Evolutionary conservation across 2,329 filamentous ascomycete species (phyloP), one percentile per base, ranked within the genome.

Genomic region (Alternaria panax): DNA sequence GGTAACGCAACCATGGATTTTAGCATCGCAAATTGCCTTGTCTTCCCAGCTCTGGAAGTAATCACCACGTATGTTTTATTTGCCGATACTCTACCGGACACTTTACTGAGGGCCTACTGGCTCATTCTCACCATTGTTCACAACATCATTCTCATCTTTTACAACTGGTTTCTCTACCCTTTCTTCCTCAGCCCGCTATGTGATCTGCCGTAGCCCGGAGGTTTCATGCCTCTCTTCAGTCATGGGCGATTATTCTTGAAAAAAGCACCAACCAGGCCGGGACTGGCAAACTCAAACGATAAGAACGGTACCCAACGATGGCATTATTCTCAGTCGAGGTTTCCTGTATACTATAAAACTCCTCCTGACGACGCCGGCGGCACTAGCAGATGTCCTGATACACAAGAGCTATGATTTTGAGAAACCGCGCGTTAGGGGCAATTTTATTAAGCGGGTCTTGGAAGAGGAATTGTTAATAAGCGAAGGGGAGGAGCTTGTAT

Each of bases 351-450:
- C 55, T 5, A 75, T 79, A 38, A 69, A 76, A 30, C 64, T 82
- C 6, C 50, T 82, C 2, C 45, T 80, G 24, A 79, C 80, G 2
- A 72, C 67, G 12, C 76, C 80, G 5, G 73, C 74, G 14, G 80
- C 81, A 2, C 64, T 86, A 5, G 75, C 81, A n/a, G 84, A 85
- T 34, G 76, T 86, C 11, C 79, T 86, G 56, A 83, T 84, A 36
- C 80, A 83, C 40, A 82, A 82, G 38, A 81, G 80, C 4, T 86
- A 86, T 56, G 83, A 86, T 59, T 85, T 84, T 50, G 81, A 84
- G 64, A 86, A 64, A 14, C 83, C 83, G 5, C 71, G 71, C 45
- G 75, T 74, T 43, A 66, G 78, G 7, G 79, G 80, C 20, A 75
- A 76, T 16, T 83, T 85, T 51, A 69, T 86, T 14, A 75, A 79